Evolutionary conservation across 352 stramenopile genomes (phyloP).

Genomic region (Phytopythium helicoides): DNA sequence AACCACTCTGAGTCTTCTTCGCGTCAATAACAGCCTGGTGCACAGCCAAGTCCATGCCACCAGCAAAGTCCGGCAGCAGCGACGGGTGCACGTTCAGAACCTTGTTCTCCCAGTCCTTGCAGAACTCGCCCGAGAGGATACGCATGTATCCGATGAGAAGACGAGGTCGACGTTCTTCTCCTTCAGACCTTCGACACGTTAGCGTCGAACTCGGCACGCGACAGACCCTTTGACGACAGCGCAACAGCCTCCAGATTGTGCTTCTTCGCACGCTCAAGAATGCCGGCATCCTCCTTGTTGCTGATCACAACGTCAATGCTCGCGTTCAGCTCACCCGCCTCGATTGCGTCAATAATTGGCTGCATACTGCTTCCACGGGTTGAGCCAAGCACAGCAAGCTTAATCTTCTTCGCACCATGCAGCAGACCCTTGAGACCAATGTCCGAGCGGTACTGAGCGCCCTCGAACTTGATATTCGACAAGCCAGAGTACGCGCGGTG

Average conservation of each 20-base stretch:
- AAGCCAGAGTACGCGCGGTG: conserved; percentile 90
- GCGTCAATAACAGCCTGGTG: conserved; percentile 98
- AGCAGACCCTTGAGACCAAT: conserved; percentile 95
- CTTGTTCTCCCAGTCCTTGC: conserved; percentile 92
- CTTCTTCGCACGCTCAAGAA: conserved; percentile 93
- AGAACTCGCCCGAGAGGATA: conserved; percentile 97
- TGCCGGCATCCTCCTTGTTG: conserved; percentile 92
- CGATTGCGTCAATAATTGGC: conserved; percentile 96
- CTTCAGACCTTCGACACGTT: conserved; percentile 93
- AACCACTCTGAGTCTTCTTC: conserved; percentile 95
- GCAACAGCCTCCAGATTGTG: conserved; percentile 69
- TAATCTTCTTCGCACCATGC: conserved; percentile 79
- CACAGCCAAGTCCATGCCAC: conserved; percentile 99
- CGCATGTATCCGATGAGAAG: conserved; percentile 99
- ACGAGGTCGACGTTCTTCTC: conserved; percentile 95
- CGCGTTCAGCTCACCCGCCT: conserved; percentile 84
- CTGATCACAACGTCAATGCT: conserved; percentile 96
- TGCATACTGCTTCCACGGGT: conserved; percentile 95
- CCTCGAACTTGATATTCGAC: conserved; percentile 87
- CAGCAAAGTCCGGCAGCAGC: conserved; percentile 97
- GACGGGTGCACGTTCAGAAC: conserved; percentile 99
- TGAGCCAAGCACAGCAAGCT: conserved; percentile 95
- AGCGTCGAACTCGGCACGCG: conserved; percentile 93
- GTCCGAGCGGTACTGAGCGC: conserved; percentile 95
- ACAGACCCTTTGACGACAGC: conserved; percentile 75